Percentiles rank a stretch among this genome's conserved stretches.
These are phyloP conservation scores for Talaromyces sp. DNA, from an alignment of 2,329 filamentous ascomycete genomes.

Conservation along the genomic window DNA sequence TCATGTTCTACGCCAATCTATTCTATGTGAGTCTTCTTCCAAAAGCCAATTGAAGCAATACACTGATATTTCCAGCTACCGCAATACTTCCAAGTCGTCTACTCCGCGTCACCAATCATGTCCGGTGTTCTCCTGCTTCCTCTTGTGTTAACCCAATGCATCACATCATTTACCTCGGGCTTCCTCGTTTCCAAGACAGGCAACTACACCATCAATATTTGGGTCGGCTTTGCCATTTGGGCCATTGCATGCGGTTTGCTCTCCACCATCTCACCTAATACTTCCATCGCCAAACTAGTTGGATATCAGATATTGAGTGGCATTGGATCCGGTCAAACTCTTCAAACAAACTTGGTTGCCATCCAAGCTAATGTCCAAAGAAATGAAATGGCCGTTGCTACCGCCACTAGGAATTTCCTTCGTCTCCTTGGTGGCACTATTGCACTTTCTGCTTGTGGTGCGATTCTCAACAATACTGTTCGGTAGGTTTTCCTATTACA, in stretches of 20 bases:
- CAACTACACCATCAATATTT: conserved; percentile 5
- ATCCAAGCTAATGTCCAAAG: conserved; percentile 5
- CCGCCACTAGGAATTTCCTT: conserved; percentile 3
- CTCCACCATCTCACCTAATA: conserved; percentile 3
- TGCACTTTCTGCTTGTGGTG: conserved; percentile 3
- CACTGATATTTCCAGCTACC: neutral
- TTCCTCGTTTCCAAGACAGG: conserved; percentile 6
- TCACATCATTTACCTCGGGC: conserved; percentile 4
- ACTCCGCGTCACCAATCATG: conserved; percentile 4
- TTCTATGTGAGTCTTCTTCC: neutral
- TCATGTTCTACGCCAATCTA: conserved; percentile 6
- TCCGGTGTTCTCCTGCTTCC: conserved; percentile 7
- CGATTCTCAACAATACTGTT: conserved; percentile 7
- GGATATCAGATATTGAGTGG: conserved; percentile 7
- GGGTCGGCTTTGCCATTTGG: conserved; percentile 6
- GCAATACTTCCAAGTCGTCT: conserved; percentile 11
- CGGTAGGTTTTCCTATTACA: neutral
- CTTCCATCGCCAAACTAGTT: conserved; percentile 2
- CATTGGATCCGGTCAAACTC: conserved; percentile 4
- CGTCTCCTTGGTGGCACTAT: conserved; percentile 5
- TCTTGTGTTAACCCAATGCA: neutral
- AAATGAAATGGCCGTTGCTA: conserved; percentile 8
- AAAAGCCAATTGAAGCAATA: neutral
- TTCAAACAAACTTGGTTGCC: conserved; percentile 5
- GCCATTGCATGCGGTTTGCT: conserved; percentile 4